These are phyloP conservation scores for Russula virescens DNA, from an alignment of 768 basidiomycete species.

Conservation along the genomic window DNA sequence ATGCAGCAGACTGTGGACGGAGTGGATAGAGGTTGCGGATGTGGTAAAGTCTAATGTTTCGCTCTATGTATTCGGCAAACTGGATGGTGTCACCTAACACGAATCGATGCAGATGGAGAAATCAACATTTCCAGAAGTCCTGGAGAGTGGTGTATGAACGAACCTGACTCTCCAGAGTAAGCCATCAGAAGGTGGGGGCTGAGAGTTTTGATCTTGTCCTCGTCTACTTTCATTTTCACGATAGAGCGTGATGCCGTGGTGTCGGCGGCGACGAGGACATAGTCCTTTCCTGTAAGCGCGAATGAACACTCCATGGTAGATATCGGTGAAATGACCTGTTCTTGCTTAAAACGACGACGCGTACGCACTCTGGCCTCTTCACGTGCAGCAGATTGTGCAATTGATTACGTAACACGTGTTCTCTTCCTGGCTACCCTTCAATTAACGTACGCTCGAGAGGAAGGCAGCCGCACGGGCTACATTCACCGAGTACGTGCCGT, in stretches of 20 bases:
- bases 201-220: conserved; percentile 93
- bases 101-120: not conserved
- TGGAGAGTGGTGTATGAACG: conserved; percentile 24
- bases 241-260: conserved; percentile 86
- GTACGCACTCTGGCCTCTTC: not conserved
- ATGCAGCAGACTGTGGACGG: conserved; percentile 83
- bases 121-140: not conserved
- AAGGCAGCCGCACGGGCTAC: too few species aligned
- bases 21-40: conserved; percentile 90
- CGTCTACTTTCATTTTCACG: conserved; percentile 95
- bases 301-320: conserved; percentile 82
- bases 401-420: not conserved
- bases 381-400: not conserved
- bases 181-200: conserved; percentile 93
- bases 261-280: conserved; percentile 89
- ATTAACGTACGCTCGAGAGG: too few species aligned
- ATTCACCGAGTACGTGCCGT: too few species aligned
- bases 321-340: conserved; percentile 6
- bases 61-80: conserved; percentile 93
- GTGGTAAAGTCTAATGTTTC: conserved; percentile 93
- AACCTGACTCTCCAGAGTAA: conserved; percentile 90
- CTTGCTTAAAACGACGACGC: conserved; percentile 7
- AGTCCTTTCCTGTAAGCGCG: conserved; percentile 87
- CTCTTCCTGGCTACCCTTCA: too few species aligned
- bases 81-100: conserved; percentile 85